Evolutionary conservation across 2,329 filamentous ascomycete species (phyloP).

Genomic region (Myriangium duriaei): DNA sequence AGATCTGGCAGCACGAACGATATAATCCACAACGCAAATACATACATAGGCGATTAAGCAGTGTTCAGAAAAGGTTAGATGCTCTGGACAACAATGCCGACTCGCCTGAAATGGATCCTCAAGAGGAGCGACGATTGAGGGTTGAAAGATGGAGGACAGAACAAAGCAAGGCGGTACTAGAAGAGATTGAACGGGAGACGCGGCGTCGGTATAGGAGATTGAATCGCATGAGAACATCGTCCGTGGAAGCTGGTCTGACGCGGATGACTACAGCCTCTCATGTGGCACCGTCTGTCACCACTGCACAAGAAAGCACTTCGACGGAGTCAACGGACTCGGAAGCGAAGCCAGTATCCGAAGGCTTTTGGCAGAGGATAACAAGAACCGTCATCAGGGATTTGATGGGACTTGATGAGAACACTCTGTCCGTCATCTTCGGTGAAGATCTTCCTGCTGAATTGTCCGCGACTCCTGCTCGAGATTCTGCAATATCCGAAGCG

Average conservation of each 20-base stretch:
- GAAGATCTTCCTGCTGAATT: constrained; percentile 49
- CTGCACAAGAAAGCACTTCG: constrained; percentile 1
- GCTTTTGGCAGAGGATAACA: constrained; percentile 70
- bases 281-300: constrained; percentile 19
- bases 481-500: constrained; percentile 20
- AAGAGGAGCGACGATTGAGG: constrained; percentile 60
- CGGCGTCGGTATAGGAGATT: constrained; percentile 47
- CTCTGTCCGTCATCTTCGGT: constrained; percentile 77
- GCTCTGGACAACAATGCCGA: constrained; percentile 39
- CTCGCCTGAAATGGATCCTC: constrained; percentile 46
- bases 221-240: constrained; percentile 41
- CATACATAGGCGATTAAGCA: constrained; percentile 41
- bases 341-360: constrained; percentile 41
- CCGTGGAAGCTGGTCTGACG: constrained; percentile 14
- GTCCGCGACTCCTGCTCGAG: constrained; percentile 21
- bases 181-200: constrained; percentile 83
- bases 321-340: constrained; percentile 1
- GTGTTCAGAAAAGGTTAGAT: constrained; percentile 45
- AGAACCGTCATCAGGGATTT: constrained; percentile 77
- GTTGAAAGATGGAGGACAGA: constrained; percentile 90
- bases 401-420: constrained; percentile 77
- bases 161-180: constrained; percentile 71
- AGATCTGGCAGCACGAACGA: constrained; percentile 78
- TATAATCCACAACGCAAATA: constrained; percentile 63
- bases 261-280: constrained; percentile 1